These are phyloP conservation scores for Nakazawaea laoshanensis DNA, from an alignment of 805 yeast genomes.

Conservation along the genomic window DNA sequence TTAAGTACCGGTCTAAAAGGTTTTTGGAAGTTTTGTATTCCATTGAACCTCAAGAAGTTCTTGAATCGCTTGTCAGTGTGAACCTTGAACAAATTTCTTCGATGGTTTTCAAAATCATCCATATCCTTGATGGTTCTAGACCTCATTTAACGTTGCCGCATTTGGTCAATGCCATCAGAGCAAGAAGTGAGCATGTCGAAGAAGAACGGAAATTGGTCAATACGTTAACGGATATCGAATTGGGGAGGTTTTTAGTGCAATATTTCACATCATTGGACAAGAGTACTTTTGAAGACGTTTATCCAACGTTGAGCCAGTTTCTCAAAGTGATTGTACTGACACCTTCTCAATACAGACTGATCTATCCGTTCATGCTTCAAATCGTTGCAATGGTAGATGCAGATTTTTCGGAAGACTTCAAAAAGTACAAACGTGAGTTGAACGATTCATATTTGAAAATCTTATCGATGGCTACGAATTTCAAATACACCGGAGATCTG, in stretches of 20 bases:
- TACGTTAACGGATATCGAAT: constrained; percentile 36
- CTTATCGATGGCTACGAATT: constrained; percentile 12
- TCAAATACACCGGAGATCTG: neutral
- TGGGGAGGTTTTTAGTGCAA: constrained; percentile 45
- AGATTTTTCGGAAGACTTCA: constrained; percentile 30
- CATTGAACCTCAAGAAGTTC: constrained; percentile 63
- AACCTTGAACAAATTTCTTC: constrained; percentile 13
- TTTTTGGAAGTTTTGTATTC: constrained; percentile 56
- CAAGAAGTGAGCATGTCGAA: constrained; percentile 38
- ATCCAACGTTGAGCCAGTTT: constrained; percentile 49
- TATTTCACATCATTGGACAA: constrained; percentile 63
- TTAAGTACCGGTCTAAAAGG: constrained; percentile 63
- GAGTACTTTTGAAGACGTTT: constrained; percentile 76
- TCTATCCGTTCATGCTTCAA: constrained; percentile 46
- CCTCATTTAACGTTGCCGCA: constrained; percentile 68
- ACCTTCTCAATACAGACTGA: constrained; percentile 33
- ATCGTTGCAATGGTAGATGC: constrained; percentile 42
- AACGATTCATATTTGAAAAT: constrained; percentile 27
- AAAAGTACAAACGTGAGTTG: constrained; percentile 21
- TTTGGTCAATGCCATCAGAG: constrained; percentile 45
- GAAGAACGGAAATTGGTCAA: constrained; percentile 29
- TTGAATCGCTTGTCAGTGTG: constrained; percentile 44
- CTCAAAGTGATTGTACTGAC: constrained; percentile 49
- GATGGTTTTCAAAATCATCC: constrained; percentile 52
- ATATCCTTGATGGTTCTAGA: constrained; percentile 77